phyloP scores from a whole-genome alignment of 2,329 filamentous ascomycete genomes.

The Lasiodiplodia citricola region DNA sequence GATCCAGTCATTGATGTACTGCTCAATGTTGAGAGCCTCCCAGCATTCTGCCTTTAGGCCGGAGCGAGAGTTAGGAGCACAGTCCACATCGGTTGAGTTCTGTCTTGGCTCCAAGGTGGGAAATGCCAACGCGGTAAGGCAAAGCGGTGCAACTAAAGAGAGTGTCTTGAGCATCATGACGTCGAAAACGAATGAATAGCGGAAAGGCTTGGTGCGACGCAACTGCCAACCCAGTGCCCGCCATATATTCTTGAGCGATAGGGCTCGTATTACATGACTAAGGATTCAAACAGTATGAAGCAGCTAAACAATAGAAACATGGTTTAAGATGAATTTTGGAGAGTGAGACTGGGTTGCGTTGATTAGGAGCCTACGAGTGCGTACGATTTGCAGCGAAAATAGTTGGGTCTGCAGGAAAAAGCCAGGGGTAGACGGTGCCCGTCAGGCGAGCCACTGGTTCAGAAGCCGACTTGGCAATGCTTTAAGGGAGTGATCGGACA shows the following conservation, averaged over 20 bases:
- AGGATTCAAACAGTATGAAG: background rate
- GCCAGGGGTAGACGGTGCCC: background rate
- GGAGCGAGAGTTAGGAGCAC: constrained; percentile 10
- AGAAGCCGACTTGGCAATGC: constrained; percentile 13
- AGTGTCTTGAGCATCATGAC: background rate
- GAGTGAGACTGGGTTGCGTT: background rate
- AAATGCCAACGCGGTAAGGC: background rate
- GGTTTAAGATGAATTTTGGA: background rate
- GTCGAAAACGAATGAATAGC: background rate
- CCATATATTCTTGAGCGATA: background rate
- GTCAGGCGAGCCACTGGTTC: constrained; percentile 8
- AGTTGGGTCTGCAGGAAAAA: background rate
- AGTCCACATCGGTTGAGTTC: constrained; percentile 7
- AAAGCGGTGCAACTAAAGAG: constrained; percentile 6
- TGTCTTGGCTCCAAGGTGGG: background rate
- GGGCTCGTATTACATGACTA: constrained; percentile 17
- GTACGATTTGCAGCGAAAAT: background rate
- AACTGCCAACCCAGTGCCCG: background rate
- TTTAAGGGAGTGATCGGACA: background rate
- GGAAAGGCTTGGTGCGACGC: background rate
- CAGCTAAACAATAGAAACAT: background rate
- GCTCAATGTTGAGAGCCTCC: background rate
- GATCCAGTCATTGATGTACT: constrained; percentile 15
- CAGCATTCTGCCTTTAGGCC: constrained; percentile 11
- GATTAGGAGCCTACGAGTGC: background rate